Percentiles rank a stretch among this genome's conserved stretches.
phyloP scores from a whole-genome alignment of 1,139 yeast genomes.

The Taiozyma onychis region DNA sequence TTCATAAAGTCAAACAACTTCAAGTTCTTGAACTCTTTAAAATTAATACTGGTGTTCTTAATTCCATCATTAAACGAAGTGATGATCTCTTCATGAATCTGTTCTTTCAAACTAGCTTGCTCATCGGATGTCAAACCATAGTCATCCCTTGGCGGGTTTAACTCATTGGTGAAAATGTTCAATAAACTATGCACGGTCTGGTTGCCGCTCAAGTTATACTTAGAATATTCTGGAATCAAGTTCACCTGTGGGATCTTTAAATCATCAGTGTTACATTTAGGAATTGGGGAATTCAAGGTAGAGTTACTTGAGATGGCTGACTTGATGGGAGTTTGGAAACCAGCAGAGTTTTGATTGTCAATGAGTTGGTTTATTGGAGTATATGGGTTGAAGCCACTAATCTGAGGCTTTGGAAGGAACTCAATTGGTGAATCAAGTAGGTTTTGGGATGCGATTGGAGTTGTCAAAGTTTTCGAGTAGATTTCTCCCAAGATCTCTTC shows the following conservation, averaged over 20 bases:
- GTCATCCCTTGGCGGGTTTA: constrained; percentile 1
- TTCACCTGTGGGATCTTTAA: constrained; percentile 16
- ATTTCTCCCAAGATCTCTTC: constrained; percentile 23
- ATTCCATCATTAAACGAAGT: background rate
- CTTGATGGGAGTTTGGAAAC: constrained; percentile 7
- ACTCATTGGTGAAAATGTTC: constrained; percentile 17
- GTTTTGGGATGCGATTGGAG: background rate
- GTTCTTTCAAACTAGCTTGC: background rate
- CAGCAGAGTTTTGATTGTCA: constrained; percentile 10
- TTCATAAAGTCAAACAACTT: constrained; percentile 41
- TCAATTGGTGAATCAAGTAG: constrained; percentile 1
- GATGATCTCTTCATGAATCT: constrained; percentile 14
- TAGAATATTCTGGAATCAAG: constrained; percentile 16
- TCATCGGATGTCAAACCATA: background rate
- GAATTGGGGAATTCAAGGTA: background rate
- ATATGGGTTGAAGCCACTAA: constrained; percentile 9
- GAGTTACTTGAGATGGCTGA: background rate
- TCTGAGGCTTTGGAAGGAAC: constrained; percentile 2
- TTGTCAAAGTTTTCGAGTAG: constrained; percentile 7
- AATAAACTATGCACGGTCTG: constrained; percentile 10
- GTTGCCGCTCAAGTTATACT: constrained; percentile 8
- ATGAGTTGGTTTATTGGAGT: constrained; percentile 21
- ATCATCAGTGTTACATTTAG: background rate
- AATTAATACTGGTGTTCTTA: constrained; percentile 14
- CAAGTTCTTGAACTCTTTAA: constrained; percentile 27